Base-by-base conservation (phyloP, 2,329 filamentous ascomycete genomes). In the Zymoseptoria ardabiliae region DNA sequence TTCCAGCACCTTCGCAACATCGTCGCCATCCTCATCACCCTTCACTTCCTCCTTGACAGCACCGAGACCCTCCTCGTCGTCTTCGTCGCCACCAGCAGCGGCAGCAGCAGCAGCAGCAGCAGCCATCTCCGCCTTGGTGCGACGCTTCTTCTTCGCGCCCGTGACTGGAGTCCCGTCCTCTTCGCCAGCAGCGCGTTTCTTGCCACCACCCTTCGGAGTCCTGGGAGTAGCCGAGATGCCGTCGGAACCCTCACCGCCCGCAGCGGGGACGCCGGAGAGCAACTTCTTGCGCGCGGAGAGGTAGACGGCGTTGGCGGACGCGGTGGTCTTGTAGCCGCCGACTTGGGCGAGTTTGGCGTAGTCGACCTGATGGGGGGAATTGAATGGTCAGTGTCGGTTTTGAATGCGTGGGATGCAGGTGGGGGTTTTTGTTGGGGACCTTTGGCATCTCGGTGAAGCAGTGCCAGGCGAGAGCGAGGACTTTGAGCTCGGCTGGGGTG, bases 261-360 rank as follows among this genome's bases (percentile, higher is more conserved):
- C 57, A 20, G 20, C 25, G 87, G 84, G 70, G 8, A 53, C 4
- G 83, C 85, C 1, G 91, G 95, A 78, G 87, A 94, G 73, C 88
- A 87, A 69, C 76, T 96, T 65, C 71, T 96, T 58, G 89, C 89
- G 23, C 79, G 83, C 21, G 82, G 87, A 79, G 81, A 91, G 9
- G 50, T 54, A 67, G n/a, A 58, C 57, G 4, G 59, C 64, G 51
- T 55, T 63, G 0, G 66, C 65, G 3, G 66, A 67, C 1, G 56
- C 60, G 1, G 28, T 35, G 50, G 56, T 67, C 60, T 67, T 67
- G 56, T 61, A 63, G 52, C 62, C 62, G 11, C 55, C 55, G 1
- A 66, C 21, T n/a, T 21, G 2, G 21, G 61, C 59, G 21, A 68
- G 59, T 28, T 66, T 66, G 7, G 59, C 48, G 21, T 56, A 62